A percentile compares a stretch with the other conserved stretches of the same genome.
phyloP scores from a whole-genome alignment of 805 yeast species.

The Henningerozyma blattae region DNA sequence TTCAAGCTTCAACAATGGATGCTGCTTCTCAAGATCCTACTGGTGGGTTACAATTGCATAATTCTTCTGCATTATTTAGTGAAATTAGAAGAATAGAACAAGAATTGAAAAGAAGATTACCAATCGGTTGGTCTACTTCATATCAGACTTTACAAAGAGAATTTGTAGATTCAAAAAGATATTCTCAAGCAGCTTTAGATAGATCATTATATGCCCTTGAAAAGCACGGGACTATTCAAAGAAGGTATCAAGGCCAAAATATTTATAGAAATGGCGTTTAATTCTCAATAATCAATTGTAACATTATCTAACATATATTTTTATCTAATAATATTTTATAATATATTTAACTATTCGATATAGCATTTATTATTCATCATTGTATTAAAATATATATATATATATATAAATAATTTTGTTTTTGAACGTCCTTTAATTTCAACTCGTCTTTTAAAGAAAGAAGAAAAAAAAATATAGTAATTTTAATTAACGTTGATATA shows the following conservation, averaged over 20 bases:
- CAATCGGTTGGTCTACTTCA: conserved; percentile 93
- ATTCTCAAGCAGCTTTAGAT: conserved; percentile 62
- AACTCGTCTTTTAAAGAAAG: no score
- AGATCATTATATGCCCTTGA: conserved; percentile 73
- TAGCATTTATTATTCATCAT: no score
- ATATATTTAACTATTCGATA: no score
- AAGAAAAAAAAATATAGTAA: no score
- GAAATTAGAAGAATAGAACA: conserved; percentile 74
- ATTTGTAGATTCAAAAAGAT: conserved; percentile 56
- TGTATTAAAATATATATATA: no score
- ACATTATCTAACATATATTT: no score
- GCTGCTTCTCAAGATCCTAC: conserved; percentile 54
- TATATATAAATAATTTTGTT: no score
- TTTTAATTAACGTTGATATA: no score
- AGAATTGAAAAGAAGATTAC: conserved; percentile 79
- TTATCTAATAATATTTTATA: no score
- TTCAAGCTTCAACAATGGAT: conserved; percentile 95
- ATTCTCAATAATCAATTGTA: no score
- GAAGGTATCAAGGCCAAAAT: conserved; percentile 77
- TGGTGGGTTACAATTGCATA: conserved; percentile 36
- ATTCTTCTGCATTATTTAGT: conserved; percentile 44
- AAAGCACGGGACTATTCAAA: conserved; percentile 75
- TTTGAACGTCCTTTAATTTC: no score
- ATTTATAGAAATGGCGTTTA: conserved; percentile 65
- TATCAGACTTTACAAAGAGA: conserved; percentile 74